Percentiles rank a stretch among this genome's conserved stretches.
These are phyloP conservation scores for Adansonia digitata DNA, from an alignment of 345 rosid species.

Conservation along the genomic window DNA sequence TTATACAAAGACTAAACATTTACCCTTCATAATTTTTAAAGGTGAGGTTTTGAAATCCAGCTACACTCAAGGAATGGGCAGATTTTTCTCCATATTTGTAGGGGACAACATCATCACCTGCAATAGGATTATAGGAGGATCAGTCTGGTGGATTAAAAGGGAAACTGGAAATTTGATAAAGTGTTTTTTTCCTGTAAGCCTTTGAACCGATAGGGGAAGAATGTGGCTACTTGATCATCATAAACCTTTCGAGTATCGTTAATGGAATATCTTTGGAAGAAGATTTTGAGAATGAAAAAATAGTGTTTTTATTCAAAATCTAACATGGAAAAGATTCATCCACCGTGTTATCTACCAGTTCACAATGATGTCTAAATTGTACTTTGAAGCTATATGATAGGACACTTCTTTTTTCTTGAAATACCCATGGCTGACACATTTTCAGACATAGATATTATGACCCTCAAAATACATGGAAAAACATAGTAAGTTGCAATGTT, in stretches of 20 bases:
- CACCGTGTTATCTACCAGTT: neutral
- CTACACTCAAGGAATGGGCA: conserved; percentile 44
- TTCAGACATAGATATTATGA: too few species aligned
- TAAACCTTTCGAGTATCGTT: neutral
- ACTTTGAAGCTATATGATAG: neutral
- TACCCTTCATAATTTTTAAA: conserved; percentile 82
- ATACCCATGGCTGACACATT: too few species aligned
- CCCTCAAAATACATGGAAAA: neutral
- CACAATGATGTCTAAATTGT: neutral
- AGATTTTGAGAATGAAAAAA: neutral
- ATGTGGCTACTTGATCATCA: neutral
- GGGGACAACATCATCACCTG: conserved; percentile 82
- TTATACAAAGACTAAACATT: neutral
- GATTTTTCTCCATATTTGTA: conserved; percentile 78
- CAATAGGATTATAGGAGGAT: conserved; percentile 6
- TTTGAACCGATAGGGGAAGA: neutral
- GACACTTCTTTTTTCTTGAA: too few species aligned
- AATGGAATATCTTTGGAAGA: neutral
- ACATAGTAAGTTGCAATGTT: neutral
- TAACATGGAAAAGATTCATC: neutral
- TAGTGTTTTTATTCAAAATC: neutral
- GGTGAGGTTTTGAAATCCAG: conserved; percentile 63
- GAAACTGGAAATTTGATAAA: neutral
- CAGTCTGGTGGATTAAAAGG: neutral
- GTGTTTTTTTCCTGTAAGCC: neutral